Evolutionary conservation across 306 rosid species (phyloP).

Genomic region (Mucuna pruriens): DNA sequence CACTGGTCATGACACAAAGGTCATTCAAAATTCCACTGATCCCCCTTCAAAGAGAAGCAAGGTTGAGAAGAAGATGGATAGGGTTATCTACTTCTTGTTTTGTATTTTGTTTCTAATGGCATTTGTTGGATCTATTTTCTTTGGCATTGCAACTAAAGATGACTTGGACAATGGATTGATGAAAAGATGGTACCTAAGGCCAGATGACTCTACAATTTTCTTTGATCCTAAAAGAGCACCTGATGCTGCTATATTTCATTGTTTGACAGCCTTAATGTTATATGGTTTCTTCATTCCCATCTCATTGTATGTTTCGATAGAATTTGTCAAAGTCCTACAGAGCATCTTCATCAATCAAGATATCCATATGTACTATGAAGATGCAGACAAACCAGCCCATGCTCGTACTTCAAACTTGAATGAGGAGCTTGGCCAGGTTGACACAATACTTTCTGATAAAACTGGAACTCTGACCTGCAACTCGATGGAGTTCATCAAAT

Average conservation of each 20-base stretch:
- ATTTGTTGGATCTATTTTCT: conserved; percentile 75
- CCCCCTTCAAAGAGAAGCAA: conserved; percentile 97
- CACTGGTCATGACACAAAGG: conserved; percentile 91
- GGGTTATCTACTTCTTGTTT: conserved; percentile 79
- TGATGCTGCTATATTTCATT: conserved; percentile 69
- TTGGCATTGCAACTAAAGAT: conserved; percentile 72
- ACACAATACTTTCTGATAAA: conserved; percentile 95
- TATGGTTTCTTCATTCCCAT: conserved; percentile 78
- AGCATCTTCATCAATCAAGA: conserved; percentile 87
- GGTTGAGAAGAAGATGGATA: conserved; percentile 92
- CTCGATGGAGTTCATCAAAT: conserved; percentile 97
- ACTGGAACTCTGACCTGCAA: conserved; percentile 98
- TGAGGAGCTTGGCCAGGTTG: conserved; percentile 99
- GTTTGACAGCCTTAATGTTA: conserved; percentile 85
- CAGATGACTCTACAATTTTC: conserved; percentile 77
- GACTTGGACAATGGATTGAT: conserved; percentile 68
- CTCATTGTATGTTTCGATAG: conserved; percentile 88
- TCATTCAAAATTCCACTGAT: conserved; percentile 85
- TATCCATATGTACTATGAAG: conserved; percentile 87
- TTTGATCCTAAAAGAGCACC: conserved; percentile 75
- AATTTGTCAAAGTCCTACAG: conserved; percentile 95
- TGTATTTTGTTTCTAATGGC: conserved; percentile 73
- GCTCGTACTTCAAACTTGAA: conserved; percentile 96
- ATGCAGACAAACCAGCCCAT: conserved; percentile 84
- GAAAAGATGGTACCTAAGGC: conserved; percentile 93